phyloP scores from a whole-genome alignment of 2,329 filamentous ascomycete genomes.

The Penicillium sp. region DNA sequence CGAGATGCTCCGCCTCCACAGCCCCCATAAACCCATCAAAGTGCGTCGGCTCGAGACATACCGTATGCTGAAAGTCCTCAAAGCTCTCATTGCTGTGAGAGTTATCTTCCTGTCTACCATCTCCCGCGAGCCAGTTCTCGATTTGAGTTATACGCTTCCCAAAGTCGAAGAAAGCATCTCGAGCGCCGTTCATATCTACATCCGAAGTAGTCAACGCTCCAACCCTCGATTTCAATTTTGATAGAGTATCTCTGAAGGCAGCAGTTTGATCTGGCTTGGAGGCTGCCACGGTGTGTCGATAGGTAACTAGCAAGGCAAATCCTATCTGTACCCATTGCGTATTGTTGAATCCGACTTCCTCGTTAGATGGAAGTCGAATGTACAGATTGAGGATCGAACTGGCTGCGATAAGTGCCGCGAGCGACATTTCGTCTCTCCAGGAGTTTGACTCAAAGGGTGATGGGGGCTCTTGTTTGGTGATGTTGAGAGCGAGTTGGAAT shows the following conservation, averaged over 20 bases:
- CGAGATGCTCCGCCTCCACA: not conserved
- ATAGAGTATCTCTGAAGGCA: not conserved
- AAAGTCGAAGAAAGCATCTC: not conserved
- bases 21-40: not conserved
- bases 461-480: not conserved
- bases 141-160: not conserved
- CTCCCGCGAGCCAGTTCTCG: not conserved
- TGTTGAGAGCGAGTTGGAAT: not conserved
- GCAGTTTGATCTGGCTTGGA: not conserved
- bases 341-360: slow-evolving; percentile 1
- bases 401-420: not conserved
- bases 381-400: not conserved
- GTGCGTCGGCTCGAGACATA: not conserved
- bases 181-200: not conserved
- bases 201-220: not conserved
- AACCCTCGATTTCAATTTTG: not conserved
- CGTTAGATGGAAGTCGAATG: not conserved
- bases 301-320: not conserved
- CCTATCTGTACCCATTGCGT: not conserved
- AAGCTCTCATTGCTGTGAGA: not conserved
- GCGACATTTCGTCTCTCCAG: not conserved
- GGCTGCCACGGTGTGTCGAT: not conserved
- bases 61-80: not conserved
- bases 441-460: not conserved
- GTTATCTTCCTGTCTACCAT: not conserved